Conservation (phyloP, 331 rosid genomes). For the Phaseolus coccineus region DNA sequence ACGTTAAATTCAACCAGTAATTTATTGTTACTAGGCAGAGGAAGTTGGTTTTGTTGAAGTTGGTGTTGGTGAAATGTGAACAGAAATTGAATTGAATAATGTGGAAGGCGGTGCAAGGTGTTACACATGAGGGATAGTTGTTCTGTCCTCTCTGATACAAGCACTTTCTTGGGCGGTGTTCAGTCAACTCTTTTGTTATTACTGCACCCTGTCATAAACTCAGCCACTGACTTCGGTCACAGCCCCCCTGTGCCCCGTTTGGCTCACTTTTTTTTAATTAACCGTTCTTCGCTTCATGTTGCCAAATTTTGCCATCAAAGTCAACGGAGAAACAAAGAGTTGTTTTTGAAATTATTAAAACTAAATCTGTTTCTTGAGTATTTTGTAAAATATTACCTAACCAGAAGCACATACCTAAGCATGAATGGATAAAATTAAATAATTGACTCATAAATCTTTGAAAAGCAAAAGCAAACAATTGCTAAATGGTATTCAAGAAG, state of each 20-base stretch:
- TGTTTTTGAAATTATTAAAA: not conserved
- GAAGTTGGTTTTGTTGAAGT: not conserved
- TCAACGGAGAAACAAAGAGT: not conserved
- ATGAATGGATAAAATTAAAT: not conserved
- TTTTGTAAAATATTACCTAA: not conserved
- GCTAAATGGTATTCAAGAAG: conserved; percentile 19
- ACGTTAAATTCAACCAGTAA: not conserved
- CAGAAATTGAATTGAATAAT: not conserved
- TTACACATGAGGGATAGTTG: conserved; percentile 28
- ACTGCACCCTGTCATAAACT: not conserved
- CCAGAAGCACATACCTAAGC: not conserved
- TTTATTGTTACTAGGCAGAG: not conserved
- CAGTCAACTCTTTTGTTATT: conserved; percentile 57
- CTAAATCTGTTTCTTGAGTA: not conserved
- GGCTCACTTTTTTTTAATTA: not conserved
- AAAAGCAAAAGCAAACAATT: not conserved
- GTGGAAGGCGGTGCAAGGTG: conserved; percentile 21
- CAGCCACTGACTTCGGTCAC: not conserved
- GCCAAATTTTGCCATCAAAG: not conserved
- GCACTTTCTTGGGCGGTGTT: not conserved
- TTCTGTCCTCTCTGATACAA: conserved; percentile 34
- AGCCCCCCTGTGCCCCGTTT: not conserved
- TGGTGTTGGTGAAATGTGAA: not conserved
- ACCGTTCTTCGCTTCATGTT: no score
- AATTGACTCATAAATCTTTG: not conserved